Base-by-base conservation (phyloP, 2,329 filamentous ascomycete genomes). In the Stemphylium vesicarium region DNA sequence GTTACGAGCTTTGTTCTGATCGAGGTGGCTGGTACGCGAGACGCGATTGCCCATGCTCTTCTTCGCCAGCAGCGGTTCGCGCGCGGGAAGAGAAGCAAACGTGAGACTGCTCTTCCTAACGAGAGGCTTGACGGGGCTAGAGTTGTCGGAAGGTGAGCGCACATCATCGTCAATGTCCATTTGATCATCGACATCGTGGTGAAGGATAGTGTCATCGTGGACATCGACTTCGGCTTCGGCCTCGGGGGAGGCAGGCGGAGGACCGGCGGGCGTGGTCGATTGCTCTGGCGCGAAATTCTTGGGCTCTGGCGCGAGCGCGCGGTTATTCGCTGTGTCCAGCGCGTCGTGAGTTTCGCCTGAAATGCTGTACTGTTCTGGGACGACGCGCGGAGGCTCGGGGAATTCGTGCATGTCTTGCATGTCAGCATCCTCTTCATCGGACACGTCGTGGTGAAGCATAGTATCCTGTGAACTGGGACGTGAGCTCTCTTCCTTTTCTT, bases 101-200 rank as follows among this genome's bases (percentile, higher is more conserved):
- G 90, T 96, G 56, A 99, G 83, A 73, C 94, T 98, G 77, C 93
- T 96, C 81, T 98, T 98, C 56, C 94, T 88, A 63, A 96, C 84
- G 26, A 91, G 81, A 2, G 89, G 89, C 63, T 91, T 84, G 43
- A 90, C 86, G 0, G 90, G 90, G 64, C 89, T 93, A 0, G 90
- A 91, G 0, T 80, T 82, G 42, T 91, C 88, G 2, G 88, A 90
- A 13, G 84, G 84, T 3, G 87, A 89, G 56, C 81, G 79, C 18
- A 77, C 77, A 57, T 84, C 84, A 50, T 84, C 84, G 35, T 84
- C 82, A 41, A 72, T 64, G 13, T 77, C 76, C 64, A 78, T 75
- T 12, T 77, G 71, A 22, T 77, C 73, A 18, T 76, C 72, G 8
- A 70, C 58, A 18, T 74, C 63, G 46, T 72, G 68, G 50, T 70